These are phyloP conservation scores for Sporothrix globosa DNA, from an alignment of 2,329 filamentous ascomycete species.

Conservation along the genomic window DNA sequence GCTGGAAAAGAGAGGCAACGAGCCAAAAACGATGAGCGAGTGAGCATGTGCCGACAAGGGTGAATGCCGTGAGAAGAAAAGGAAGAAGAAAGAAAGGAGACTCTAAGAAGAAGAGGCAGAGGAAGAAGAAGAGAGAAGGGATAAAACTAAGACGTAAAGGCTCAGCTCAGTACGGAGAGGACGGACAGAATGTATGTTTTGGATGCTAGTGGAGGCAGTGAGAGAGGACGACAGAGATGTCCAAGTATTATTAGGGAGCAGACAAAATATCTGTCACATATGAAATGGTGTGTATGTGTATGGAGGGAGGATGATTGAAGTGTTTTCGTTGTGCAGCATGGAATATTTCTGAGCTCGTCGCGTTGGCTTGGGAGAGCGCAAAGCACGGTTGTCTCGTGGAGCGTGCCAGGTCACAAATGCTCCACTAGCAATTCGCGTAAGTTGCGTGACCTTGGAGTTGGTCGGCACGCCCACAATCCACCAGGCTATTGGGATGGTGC, in stretches of 20 bases:
- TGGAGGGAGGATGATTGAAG: background rate
- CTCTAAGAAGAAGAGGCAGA: too few relatives aligned
- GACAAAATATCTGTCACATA: slow-evolving; percentile 8
- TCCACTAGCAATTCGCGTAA: slow-evolving; percentile 12
- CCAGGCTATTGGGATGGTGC: slow-evolving; percentile 10
- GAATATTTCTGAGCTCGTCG: slow-evolving; percentile 13
- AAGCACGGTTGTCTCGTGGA: slow-evolving; percentile 25
- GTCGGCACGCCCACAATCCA: background rate
- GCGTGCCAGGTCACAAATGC: slow-evolving; percentile 19
- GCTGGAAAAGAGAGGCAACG: slow-evolving; percentile 32
- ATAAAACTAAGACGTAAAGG: background rate
- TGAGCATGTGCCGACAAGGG: slow-evolving; percentile 9
- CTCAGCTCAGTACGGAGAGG: background rate
- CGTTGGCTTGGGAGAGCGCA: slow-evolving; percentile 6
- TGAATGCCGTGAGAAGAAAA: slow-evolving; percentile 7
- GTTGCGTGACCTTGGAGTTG: background rate
- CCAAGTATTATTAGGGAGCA: background rate
- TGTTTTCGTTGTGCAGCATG: background rate
- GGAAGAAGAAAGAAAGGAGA: background rate
- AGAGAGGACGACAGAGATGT: slow-evolving; percentile 10
- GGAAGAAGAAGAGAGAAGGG: slow-evolving; percentile 2
- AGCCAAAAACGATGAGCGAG: slow-evolving; percentile 6
- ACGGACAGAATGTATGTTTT: slow-evolving; percentile 31
- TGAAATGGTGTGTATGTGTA: background rate
- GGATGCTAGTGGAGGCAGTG: slow-evolving; percentile 33